Base-by-base conservation (phyloP, 192 early-diverging fungal species). In the Podila clonocystis region DNA sequence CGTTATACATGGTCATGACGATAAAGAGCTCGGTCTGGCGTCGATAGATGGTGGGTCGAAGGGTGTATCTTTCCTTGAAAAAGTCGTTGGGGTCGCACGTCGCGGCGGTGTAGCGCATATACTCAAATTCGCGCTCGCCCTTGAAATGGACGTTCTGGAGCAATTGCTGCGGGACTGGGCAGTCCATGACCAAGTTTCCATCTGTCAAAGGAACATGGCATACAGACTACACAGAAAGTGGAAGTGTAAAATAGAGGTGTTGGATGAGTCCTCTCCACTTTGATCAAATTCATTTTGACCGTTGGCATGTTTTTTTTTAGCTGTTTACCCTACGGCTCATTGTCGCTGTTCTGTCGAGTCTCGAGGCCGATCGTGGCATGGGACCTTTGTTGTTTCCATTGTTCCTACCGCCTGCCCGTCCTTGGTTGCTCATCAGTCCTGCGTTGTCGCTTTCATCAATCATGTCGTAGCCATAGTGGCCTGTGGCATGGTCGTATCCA, bases 81-180 rank as follows among this genome's bases (percentile, higher is more conserved):
- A 92, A 93, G 62, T 90, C 84, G 36, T 89, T 70, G 11, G 92
- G 88, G 67, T 90, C 87, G 62, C 82, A 89, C 22, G 90, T 91
- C 30, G 74, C 85, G 26, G 91, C 89, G 29, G 92, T 93, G 72
- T 93, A 92, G 70, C 89, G 83, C 83, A 92, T 85, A 52, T 91
- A 84, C 29, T 87, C 91, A 62, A 93, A 93, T 73, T 93, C 91
- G 24, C 76, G 82, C 8, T 75, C 85, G 34, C 84, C 68, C 13
- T 50, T 84, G 34, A 85, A 75, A 31, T 70, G 80, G 12, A 87
- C 80, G 62, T 85, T 77, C 7, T 86, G 72, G 36, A 91, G 73
- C 26, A 91, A 80, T 24, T 85, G 78, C 17, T 50, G 69, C 9
- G 91, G 91, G 30, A 91, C 89, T 22, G 86, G 86, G 55, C 87